Evolutionary conservation across 2,329 filamentous ascomycete genomes (phyloP).

Genomic region (Apiospora pterosperma): DNA sequence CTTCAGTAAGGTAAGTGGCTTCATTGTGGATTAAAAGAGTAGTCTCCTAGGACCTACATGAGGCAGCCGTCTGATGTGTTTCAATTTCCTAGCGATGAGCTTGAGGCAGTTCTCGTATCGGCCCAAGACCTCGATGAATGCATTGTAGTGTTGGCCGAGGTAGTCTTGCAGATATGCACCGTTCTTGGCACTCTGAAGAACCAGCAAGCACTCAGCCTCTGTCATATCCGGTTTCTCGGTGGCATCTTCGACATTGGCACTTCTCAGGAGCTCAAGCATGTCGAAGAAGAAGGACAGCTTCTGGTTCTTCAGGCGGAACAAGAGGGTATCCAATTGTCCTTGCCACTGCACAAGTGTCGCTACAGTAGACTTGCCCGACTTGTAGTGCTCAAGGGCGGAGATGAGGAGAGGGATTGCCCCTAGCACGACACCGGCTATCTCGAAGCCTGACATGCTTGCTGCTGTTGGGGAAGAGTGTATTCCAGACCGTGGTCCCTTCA

Average conservation of each 20-base stretch:
- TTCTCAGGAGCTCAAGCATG: conserved; percentile 6
- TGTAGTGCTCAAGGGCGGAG: not conserved
- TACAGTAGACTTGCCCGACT: not conserved
- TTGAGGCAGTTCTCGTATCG: conserved; percentile 11
- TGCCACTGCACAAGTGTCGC: conserved; percentile 8
- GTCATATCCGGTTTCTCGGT: conserved; percentile 1
- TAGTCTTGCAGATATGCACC: conserved; percentile 6
- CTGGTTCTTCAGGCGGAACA: conserved; percentile 9
- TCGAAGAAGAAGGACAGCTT: conserved; percentile 8
- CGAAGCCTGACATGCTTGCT: not conserved
- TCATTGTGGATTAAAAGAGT: not conserved
- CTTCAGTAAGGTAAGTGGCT: not conserved
- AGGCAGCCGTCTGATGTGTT: not conserved
- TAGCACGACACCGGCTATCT: not conserved
- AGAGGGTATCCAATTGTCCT: conserved; percentile 9
- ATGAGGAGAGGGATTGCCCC: not conserved
- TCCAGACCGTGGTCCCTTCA: not conserved
- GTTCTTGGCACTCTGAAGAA: not conserved
- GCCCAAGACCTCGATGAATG: conserved; percentile 7
- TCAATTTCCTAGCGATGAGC: conserved; percentile 9
- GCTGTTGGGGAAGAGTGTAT: not conserved
- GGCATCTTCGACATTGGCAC: conserved; percentile 5
- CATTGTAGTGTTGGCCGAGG: conserved; percentile 5
- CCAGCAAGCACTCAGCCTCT: conserved; percentile 7
- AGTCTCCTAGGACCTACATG: not conserved